Base-by-base conservation (phyloP, 345 rosid species). In the Linum lewisii region DNA sequence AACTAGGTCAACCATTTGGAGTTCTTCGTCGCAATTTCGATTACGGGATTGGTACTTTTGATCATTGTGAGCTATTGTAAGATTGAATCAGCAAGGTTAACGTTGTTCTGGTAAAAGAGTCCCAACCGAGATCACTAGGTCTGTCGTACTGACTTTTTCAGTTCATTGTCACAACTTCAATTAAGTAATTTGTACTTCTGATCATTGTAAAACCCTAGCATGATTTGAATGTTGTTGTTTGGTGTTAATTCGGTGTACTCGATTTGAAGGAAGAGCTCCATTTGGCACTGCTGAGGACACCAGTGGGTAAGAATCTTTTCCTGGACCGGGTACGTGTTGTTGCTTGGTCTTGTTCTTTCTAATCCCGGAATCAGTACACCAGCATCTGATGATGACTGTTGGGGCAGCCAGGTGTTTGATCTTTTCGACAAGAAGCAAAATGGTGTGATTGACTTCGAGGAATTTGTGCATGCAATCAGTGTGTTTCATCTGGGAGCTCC, bases 371-470 rank as follows among this genome's bases (percentile, higher is more conserved):
- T 8, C 61, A 11, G 25, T 29, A 1, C 34, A 29, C 7, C 25
- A 6, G 56, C 11, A 52, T 7, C 15, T n/a, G 24, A 20, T 52
- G 11, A 21, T 20, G 56, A 20, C 24, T 21, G 5, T 52, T 20
- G n/a, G 5, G 56, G 24, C 56, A 52, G 9, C 56, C 25, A 77
- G 81, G 60, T 73, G 14, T 77, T 73, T 56, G 64, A 70, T 62
- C 66, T 77, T 59, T 77, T 73, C 36, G 75, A 77, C 34, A 68
- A 67, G 66, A 73, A 70, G 69, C 64, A 63, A 59, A 62, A 70
- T 21, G 81, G 81, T 10, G 75, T 56, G 2, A 77, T 77, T 59
- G 69, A 70, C 18, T 73, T 77, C 36, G 75, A 70, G 60, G 81
- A 70, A 9, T 77, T 77, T 59, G 70, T 70, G 2, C 66, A n/a